These are phyloP conservation scores for Paspalum notatum DNA, from an alignment of 176 grass and related monocot genomes.

Conservation along the genomic window DNA sequence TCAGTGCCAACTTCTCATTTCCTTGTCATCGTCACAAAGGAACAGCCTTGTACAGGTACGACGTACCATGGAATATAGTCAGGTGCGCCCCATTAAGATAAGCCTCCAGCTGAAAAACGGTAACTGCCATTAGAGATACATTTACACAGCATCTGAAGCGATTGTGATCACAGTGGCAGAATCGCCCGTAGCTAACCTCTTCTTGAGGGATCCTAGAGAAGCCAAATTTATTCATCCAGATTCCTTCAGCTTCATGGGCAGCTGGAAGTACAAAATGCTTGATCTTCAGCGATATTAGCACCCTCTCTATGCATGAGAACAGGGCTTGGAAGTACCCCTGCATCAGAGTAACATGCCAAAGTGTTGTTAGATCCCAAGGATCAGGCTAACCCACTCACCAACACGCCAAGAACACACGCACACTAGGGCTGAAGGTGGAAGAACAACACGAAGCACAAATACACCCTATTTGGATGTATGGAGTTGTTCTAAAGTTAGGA, in stretches of 20 bases:
- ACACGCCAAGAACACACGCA: no score
- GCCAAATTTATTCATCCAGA: constrained; percentile 97
- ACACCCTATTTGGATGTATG: no score
- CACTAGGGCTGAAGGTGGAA: no score
- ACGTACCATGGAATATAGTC: constrained; percentile 81
- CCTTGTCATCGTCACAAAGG: constrained; percentile 4
- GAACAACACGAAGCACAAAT: no score
- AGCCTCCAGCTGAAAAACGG: constrained; percentile 60
- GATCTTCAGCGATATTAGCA: constrained; percentile 64
- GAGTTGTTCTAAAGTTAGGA: no score
- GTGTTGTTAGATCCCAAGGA: no score
- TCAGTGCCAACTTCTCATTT: not conserved
- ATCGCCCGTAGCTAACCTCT: constrained; percentile 42
- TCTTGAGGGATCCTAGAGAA: constrained; percentile 75
- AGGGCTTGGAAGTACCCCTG: constrained; percentile 94
- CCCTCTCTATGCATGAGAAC: constrained; percentile 78
- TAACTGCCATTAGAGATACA: not conserved
- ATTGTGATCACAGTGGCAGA: not conserved
- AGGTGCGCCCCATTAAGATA: constrained; percentile 72
- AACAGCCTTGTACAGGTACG: constrained; percentile 77
- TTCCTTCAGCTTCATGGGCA: constrained; percentile 91
- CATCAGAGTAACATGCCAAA: constrained; percentile 8
- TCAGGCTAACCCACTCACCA: no score
- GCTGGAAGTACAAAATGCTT: constrained; percentile 89
- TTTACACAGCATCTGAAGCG: not conserved